Evolutionary conservation across 2,329 filamentous ascomycete genomes (phyloP).

Genomic region (Phyllosticta citriasiana): DNA sequence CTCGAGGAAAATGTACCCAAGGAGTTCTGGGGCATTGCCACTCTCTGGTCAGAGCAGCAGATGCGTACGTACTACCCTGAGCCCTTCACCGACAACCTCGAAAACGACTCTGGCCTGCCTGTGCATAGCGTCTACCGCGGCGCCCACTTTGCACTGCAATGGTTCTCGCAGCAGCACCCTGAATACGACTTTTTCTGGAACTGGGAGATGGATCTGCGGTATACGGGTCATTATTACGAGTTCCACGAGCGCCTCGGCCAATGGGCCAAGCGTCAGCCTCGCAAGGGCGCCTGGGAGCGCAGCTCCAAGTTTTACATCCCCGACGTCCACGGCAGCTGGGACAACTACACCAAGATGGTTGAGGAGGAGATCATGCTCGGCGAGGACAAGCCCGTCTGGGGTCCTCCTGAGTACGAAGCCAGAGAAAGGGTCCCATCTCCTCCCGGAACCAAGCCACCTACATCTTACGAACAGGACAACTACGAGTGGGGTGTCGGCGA

Average conservation of each 20-base stretch:
- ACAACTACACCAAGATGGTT: conserved; percentile 50
- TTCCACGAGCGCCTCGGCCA: conserved; percentile 56
- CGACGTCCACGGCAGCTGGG: conserved; percentile 55
- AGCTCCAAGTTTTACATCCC: conserved; percentile 66
- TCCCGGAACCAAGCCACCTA: conserved; percentile 54
- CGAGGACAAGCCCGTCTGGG: conserved; percentile 53
- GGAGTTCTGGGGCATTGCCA: conserved; percentile 83
- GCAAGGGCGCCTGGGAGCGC: conserved; percentile 64
- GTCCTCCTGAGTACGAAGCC: conserved; percentile 37
- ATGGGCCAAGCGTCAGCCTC: conserved; percentile 58
- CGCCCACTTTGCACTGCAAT: conserved; percentile 40
- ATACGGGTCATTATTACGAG: conserved; percentile 75
- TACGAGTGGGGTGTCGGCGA: conserved; percentile 70
- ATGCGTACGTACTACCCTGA: conserved; percentile 87
- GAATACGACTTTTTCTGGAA: conserved; percentile 59
- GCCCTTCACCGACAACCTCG: conserved; percentile 57
- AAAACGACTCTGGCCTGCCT: conserved; percentile 50
- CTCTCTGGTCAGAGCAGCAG: conserved; percentile 87
- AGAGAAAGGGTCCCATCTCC: conserved; percentile 44
- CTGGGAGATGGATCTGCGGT: conserved; percentile 81
- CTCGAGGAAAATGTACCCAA: conserved; percentile 61
- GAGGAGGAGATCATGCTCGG: conserved; percentile 46
- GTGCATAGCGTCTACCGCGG: conserved; percentile 83
- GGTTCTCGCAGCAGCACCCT: conserved; percentile 41
- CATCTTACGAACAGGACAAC: conserved; percentile 49